Percentiles rank a stretch among this genome's conserved stretches.
Conservation (phyloP, 2,329 filamentous ascomycete species). For the Colletotrichum melonis region DNA sequence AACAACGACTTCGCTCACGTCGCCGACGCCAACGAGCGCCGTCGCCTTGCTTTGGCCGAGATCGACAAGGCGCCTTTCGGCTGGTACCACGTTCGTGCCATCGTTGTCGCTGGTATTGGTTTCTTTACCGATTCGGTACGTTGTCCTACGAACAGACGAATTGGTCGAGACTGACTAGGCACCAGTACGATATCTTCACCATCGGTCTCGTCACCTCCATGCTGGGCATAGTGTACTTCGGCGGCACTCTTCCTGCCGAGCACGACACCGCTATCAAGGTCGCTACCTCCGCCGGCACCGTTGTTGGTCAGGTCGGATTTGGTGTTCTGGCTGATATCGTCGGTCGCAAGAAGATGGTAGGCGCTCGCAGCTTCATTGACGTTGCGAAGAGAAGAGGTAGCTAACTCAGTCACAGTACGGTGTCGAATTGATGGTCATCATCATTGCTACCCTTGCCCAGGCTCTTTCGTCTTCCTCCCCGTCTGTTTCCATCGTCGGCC, state of each 20-base stretch:
- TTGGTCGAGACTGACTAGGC: neutral
- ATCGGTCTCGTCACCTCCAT: constrained; percentile 79
- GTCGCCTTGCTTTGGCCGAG: constrained; percentile 82
- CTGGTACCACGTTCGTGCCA: constrained; percentile 85
- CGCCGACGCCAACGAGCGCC: constrained; percentile 80
- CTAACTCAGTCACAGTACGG: constrained; percentile 73
- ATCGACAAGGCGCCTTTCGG: constrained; percentile 86
- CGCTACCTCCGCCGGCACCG: constrained; percentile 84
- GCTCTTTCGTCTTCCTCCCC: constrained; percentile 72
- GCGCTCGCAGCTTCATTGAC: constrained; percentile 3
- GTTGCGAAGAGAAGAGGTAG: constrained; percentile 29
- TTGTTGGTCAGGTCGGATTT: constrained; percentile 85
- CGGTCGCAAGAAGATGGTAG: constrained; percentile 72
- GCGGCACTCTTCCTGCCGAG: constrained; percentile 70
- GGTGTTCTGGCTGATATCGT: constrained; percentile 82
- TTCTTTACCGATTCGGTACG: constrained; percentile 83
- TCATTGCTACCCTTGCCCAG: constrained; percentile 81
- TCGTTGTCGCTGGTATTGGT: constrained; percentile 83
- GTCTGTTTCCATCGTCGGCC: constrained; percentile 70
- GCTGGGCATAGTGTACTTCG: constrained; percentile 82
- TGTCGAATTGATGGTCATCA: constrained; percentile 82
- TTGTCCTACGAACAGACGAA: neutral
- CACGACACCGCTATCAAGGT: constrained; percentile 89
- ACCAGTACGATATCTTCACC: constrained; percentile 81
- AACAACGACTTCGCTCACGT: constrained; percentile 76